Evolutionary conservation across 179 eudicot genomes (phyloP), one percentile per base, ranked within the genome.

Genomic region (Spinacia oleracea): DNA sequence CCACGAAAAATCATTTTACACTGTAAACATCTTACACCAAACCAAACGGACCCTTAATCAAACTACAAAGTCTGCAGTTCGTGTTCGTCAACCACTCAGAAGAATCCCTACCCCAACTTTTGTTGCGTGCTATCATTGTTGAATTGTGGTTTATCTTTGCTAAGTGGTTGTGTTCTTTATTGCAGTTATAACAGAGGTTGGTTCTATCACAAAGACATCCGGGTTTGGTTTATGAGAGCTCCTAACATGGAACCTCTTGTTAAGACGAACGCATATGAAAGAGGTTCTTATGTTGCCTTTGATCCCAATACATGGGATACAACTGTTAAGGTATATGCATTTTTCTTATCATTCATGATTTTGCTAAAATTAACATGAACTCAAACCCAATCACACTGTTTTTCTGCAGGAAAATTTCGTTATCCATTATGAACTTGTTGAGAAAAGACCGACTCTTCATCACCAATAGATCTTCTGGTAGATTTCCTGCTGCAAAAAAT

Each of bases 241-340:
- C 80, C 85, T 12, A 92, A 90, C 85, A 55, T 84, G 78, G 98
- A 91, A 70, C 90, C 90, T 77, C 89, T 88, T 69, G 93, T 89
- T 48, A 92, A 91, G 82, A 89, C 91, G 67, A 87, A 80, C 70
- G 56, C 89, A 15, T 89, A 94, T 53, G 98, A 94, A 82, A 85
- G 97, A 83, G 93, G 89, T 75, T 89, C 95, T 71, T 93, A 85
- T 81, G 76, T 88, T 59, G 87, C 91, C 62, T 93, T 92, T 81
- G 97, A 93, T 76, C 98, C 98, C 20, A 89, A 84, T 78, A 73
- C 88, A 25, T 94, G 97, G 97, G 97, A 94, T 73, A 89, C 90
- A 65, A 75, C 90, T 55, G 80, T 89, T 60, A 92, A 91, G 97
- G 98, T 94, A 75, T 56, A 75, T 56, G 32, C 63, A 35, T 38